Percentiles rank a stretch among this genome's conserved stretches.
Conservation (phyloP, 768 basidiomycete species). For the Leccinum aurantiacum region DNA sequence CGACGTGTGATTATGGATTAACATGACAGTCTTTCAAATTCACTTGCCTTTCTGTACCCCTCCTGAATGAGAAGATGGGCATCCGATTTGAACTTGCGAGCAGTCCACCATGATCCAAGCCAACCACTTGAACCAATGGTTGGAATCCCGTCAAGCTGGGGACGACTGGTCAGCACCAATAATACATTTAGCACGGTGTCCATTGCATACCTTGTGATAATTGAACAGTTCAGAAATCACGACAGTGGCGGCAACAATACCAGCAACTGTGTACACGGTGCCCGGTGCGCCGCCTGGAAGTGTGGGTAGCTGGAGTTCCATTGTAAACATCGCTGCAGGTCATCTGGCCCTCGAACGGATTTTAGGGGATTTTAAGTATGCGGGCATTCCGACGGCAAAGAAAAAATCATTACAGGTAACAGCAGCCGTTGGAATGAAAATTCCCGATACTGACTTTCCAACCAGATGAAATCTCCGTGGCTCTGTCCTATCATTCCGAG, state of each 20-base stretch:
- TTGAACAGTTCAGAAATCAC: slow-evolving; percentile 3
- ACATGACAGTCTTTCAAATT: background rate
- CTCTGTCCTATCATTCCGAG: too few relatives aligned
- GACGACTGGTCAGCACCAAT: background rate
- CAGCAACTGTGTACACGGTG: slow-evolving; percentile 9
- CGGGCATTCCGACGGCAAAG: too few relatives aligned
- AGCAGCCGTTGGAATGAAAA: too few relatives aligned
- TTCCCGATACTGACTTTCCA: too few relatives aligned
- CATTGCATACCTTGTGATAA: too few relatives aligned
- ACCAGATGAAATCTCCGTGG: too few relatives aligned
- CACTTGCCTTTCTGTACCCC: slow-evolving; percentile 7
- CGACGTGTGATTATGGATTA: background rate
- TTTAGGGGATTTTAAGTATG: too few relatives aligned
- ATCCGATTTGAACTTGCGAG: too few relatives aligned
- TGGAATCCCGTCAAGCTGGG: slow-evolving; percentile 32
- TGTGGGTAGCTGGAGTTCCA: background rate
- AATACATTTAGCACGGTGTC: background rate
- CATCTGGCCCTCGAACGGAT: too few relatives aligned
- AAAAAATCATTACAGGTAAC: too few relatives aligned
- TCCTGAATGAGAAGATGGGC: slow-evolving; percentile 25
- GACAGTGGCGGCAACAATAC: slow-evolving; percentile 6
- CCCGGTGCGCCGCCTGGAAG: background rate
- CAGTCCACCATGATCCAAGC: too few relatives aligned
- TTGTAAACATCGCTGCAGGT: background rate
- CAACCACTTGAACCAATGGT: slow-evolving; percentile 12